Conservation (phyloP, 176 grass and related monocot species). For the Triticum timopheevii region DNA sequence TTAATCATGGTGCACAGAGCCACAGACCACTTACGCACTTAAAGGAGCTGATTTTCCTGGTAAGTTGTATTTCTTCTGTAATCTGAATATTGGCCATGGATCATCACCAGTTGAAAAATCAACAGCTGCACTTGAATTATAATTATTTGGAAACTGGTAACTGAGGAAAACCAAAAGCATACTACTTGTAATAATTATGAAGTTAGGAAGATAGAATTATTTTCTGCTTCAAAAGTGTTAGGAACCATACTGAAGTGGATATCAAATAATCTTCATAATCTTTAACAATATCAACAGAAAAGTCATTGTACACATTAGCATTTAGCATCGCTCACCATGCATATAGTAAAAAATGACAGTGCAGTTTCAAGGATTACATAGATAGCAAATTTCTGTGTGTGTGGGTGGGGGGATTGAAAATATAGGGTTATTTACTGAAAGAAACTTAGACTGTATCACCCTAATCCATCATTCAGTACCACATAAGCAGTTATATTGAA, state of each 20-base stretch:
- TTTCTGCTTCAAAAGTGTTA: neutral
- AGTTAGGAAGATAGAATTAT: neutral
- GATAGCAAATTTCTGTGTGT: neutral
- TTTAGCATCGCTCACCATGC: neutral
- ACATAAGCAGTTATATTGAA: neutral
- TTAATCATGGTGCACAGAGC: neutral
- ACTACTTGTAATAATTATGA: neutral
- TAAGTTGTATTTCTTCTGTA: slow-evolving; percentile 88
- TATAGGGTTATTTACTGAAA: neutral
- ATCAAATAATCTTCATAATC: neutral
- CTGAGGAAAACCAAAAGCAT: slow-evolving; percentile 4
- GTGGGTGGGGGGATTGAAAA: neutral
- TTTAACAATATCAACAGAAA: neutral
- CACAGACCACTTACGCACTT: slow-evolving; percentile 59
- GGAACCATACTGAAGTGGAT: neutral
- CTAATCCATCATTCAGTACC: neutral
- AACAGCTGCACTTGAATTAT: slow-evolving; percentile 63
- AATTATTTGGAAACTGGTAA: slow-evolving; percentile 14
- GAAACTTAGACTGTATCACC: neutral
- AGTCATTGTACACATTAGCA: neutral
- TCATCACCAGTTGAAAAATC: slow-evolving; percentile 84
- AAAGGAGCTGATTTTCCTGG: slow-evolving; percentile 92
- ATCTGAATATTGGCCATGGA: slow-evolving; percentile 72
- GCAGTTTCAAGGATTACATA: neutral
- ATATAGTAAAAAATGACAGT: neutral